Evolutionary conservation across 176 grass and related monocot genomes (phyloP), one percentile per base, ranked within the genome.

Genomic region (Oryza glaberrima): DNA sequence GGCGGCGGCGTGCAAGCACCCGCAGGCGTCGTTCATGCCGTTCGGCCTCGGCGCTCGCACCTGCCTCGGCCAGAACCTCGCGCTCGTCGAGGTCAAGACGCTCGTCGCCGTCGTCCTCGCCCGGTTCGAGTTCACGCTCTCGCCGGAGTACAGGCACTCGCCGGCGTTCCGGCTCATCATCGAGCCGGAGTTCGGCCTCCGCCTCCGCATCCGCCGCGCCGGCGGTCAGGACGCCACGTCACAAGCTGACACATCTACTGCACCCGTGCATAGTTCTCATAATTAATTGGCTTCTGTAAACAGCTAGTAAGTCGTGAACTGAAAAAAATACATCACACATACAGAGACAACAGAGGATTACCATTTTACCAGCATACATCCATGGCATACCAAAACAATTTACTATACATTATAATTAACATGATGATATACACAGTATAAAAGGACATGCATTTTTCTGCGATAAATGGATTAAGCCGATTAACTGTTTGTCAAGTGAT

Each of bases 61-160:
- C 36, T 94, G 89, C 79, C 77, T 94, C 41, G 92, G 89, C 3
- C 92, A 89, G 71, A 86, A 89, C 52, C 87, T 94, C 72, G 92
- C 89, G 2, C 82, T 91, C 81, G 77, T 83, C n/a, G 92, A 91
- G 89, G 75, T 94, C 76, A 94, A 94, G 81, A 76, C 82, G 25
- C 47, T 94, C 8, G 83, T 94, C 43, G 81, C 86, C 16, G 43
- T 91, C 30, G 35, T 94, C 7, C 84, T 94, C 34, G 14, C 77
- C 0, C 51, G 78, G 3, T 91, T 94, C 69, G 26, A 19, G 0
- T 40, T 94, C 49, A 16, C 68, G 17, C 86, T 94, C 16, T 87
- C 92, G 26, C 89, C 92, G 5, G 78, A 77, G 3, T 94, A 91
- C 79, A 66, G 81, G 46, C 92, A 94, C 76, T 90, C 89, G 0